Conservation (phyloP, 1,139 yeast species). For the Kodamaea arcana region DNA sequence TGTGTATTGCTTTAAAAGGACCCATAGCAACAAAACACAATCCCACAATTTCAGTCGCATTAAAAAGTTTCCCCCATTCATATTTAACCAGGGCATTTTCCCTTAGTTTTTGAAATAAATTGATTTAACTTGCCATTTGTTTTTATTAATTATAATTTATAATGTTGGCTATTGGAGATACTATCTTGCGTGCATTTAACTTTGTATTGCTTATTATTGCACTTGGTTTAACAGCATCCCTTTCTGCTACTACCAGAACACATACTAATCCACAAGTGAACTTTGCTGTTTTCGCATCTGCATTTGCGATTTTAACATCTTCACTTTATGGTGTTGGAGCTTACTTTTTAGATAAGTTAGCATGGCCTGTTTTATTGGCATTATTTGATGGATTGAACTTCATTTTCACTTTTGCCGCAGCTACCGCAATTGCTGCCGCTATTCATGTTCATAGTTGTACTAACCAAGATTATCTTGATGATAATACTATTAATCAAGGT, state of each 20-base stretch:
- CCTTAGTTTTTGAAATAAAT: background rate
- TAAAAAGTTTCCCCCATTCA: background rate
- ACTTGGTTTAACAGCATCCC: constrained; percentile 81
- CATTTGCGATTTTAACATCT: constrained; percentile 79
- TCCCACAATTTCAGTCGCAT: background rate
- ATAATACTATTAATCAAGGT: constrained; percentile 72
- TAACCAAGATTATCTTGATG: constrained; percentile 58
- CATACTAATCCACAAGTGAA: constrained; percentile 77
- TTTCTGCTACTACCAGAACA: constrained; percentile 61
- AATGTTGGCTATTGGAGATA: constrained; percentile 69
- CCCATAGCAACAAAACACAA: background rate
- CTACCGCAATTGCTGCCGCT: constrained; percentile 89
- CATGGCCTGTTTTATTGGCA: constrained; percentile 80
- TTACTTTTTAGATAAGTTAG: constrained; percentile 70
- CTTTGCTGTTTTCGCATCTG: constrained; percentile 81
- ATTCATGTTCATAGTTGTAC: constrained; percentile 82
- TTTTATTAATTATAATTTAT: too few species aligned
- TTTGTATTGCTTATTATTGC: constrained; percentile 71
- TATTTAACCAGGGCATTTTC: background rate
- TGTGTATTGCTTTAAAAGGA: too few species aligned
- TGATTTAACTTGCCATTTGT: too few species aligned
- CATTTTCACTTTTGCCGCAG: constrained; percentile 91
- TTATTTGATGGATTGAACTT: constrained; percentile 79
- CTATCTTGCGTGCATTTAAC: constrained; percentile 68
- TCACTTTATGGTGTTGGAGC: constrained; percentile 78